phyloP scores from a whole-genome alignment of 139 green algal species.

The Microglena sp. region DNA sequence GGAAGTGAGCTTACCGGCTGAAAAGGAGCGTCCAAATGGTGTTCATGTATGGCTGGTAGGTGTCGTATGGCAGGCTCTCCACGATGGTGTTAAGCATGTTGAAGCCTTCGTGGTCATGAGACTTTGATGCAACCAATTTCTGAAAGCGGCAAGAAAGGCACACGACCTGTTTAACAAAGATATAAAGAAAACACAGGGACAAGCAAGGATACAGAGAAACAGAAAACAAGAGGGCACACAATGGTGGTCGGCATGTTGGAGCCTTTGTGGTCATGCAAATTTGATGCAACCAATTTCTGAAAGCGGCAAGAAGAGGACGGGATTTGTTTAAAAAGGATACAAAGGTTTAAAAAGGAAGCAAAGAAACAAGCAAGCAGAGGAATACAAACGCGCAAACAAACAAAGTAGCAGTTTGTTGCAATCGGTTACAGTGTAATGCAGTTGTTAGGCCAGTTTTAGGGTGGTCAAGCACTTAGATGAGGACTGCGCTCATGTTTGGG shows the following conservation, averaged over 20 bases:
- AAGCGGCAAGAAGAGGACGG: too few relatives aligned
- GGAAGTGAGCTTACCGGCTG: slow-evolving; percentile 15
- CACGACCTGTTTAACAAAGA: slow-evolving; percentile 24
- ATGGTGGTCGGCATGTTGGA: slow-evolving; percentile 82
- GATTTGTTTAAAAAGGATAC: slow-evolving; percentile 23
- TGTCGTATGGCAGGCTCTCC: slow-evolving; percentile 38
- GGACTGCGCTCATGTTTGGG: too few relatives aligned
- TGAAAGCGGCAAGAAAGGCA: too few relatives aligned
- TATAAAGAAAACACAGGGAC: background rate
- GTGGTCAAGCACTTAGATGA: too few relatives aligned
- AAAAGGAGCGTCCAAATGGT: slow-evolving; percentile 68
- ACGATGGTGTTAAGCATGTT: slow-evolving; percentile 76
- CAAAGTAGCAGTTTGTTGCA: too few relatives aligned
- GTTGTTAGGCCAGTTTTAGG: too few relatives aligned
- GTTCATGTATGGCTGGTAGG: slow-evolving; percentile 49
- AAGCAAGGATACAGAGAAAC: background rate
- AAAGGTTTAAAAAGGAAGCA: background rate
- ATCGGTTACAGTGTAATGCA: too few relatives aligned
- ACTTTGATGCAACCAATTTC: slow-evolving; percentile 77
- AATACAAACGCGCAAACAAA: too few relatives aligned
- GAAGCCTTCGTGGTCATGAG: slow-evolving; percentile 88
- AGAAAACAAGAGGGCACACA: slow-evolving; percentile 28
- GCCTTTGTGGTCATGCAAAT: slow-evolving; percentile 82
- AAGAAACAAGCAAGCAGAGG: background rate
- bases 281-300: slow-evolving; percentile 85